Evolutionary conservation across 1,139 yeast species (phyloP), one percentile per base, ranked within the genome.

Genomic region (Diutina catenulata): DNA sequence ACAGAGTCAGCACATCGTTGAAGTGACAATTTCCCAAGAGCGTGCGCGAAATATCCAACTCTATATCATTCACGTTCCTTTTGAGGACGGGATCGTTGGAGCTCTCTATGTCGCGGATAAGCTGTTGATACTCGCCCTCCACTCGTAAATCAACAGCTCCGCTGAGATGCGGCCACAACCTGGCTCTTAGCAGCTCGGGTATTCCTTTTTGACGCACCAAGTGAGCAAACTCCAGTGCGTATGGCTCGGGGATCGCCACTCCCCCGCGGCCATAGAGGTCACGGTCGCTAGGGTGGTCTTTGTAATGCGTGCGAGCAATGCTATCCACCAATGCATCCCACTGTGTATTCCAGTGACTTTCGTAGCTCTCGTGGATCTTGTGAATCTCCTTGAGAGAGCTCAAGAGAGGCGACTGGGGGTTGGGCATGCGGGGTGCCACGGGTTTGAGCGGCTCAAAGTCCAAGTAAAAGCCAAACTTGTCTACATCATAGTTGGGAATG

Each of bases 1-100:
- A 68, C 5, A 65, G 59, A 28, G 59, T 58, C 3, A 26, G 35
- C n/a, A 31, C 7, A 41, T 60, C 55, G 43, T 57, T 57, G 54
- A 75, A 75, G 49, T 68, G 72, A 10, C 68, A 67, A 45, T 75
- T 75, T 37, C 66, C 59, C 1, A 79, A 77, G 59, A 75, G 63
- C 0, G 81, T 75, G 22, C 81, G 57, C 43, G 68, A 68, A 25
- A 74, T 50, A 44, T 75, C 81, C 37, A 74, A 55, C 33, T 73
- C 68, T 24, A 75, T 71, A 45, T 75, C 80, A 14, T 59, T 55
- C n/a, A 71, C 10, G 27, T 27, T 20, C 8, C 56, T 60, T 4
- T 45, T 43, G n/a, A 64, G 55, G 5, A 26, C 41, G 43, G 37
- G 29, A 13, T 41, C 42, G 3, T 36, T 15, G 3, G 44, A 35